Base-by-base conservation (phyloP, 2,329 filamentous ascomycete genomes). In the Scedosporium dehoogii region DNA sequence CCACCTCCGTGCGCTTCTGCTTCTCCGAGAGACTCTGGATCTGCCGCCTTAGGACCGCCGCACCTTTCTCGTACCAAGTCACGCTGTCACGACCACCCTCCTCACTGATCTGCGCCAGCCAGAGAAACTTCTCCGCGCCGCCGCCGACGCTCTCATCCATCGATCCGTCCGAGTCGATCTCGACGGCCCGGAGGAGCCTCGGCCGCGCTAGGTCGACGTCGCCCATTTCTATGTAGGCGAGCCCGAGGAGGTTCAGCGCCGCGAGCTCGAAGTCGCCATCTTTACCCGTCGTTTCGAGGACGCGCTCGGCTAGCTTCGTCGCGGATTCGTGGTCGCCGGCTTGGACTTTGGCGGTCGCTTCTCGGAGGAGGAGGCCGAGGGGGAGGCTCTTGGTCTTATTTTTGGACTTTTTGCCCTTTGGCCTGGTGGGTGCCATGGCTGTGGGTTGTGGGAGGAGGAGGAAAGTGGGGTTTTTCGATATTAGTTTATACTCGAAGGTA, bases 71-170 rank as follows among this genome's bases (percentile, higher is more conserved):
- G 70, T 85, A 89, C 86, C 87, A 90, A 61, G 69, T 66, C 14
- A 90, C 83, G 68, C 84, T 88, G 69, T 88, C 85, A 57, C 79
- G 74, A 1, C 87, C 87, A 42, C 87, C 87, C 57, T 87, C 81
- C 64, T 88, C 85, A 71, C 85, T 94, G 69, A 99, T 81, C 76
- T 99, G 94, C 66, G 94, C 94, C 63, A 99, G 80, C 85, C 92
- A 96, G 58, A 97, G 77, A 71, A 97, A 97, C 76, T 97, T 97
- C 71, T 97, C 93, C 0, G 92, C 85, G 0, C 92, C 92, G 29
- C 91, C 91, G 58, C 92, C 92, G 60, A 87, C 73, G 46, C 85
- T 82, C 69, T 91, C 88, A 18, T 88, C 83, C 64, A 86, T 77
- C 46, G 78, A 75, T 18, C 93, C 94, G 63, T 92, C 85, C 25